These are phyloP conservation scores for Candolleomyces eurysporus DNA, from an alignment of 768 basidiomycete species.

Conservation along the genomic window DNA sequence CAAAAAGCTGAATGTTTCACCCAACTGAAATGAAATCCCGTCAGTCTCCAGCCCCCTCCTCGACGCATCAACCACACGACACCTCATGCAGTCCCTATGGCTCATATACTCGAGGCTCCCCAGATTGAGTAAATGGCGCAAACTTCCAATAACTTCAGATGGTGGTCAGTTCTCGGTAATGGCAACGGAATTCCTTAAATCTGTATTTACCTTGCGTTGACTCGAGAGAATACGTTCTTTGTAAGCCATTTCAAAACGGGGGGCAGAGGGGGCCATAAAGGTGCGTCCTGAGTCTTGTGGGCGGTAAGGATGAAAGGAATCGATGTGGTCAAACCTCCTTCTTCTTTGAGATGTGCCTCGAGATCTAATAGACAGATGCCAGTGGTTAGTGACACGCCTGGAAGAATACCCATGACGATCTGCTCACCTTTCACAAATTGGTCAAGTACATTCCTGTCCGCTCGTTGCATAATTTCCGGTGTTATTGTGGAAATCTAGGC, in stretches of 20 bases:
- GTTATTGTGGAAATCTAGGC: conserved; percentile 18
- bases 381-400: background rate
- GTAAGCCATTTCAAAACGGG: conserved; percentile 19
- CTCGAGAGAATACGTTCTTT: conserved; percentile 12
- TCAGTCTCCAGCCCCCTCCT: background rate
- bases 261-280: conserved; percentile 22
- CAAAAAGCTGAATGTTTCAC: background rate
- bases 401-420: background rate
- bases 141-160: conserved; percentile 25
- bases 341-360: conserved; percentile 19
- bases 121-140: conserved; percentile 17
- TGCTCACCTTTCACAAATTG: conserved; percentile 9
- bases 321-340: conserved; percentile 11
- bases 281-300: conserved; percentile 17
- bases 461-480: conserved; percentile 14
- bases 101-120: conserved; percentile 7
- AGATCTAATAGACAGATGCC: conserved; percentile 9
- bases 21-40: background rate
- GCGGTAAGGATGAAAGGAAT: conserved; percentile 20
- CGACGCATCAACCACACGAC: background rate
- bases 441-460: conserved; percentile 12
- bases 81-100: background rate
- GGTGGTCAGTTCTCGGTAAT: background rate
- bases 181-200: background rate
- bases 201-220: conserved; percentile 15